Evolutionary conservation across 192 early-diverging fungal species (phyloP), one percentile per base, ranked within the genome.

Genomic region (Entophlyctis helioformis): DNA sequence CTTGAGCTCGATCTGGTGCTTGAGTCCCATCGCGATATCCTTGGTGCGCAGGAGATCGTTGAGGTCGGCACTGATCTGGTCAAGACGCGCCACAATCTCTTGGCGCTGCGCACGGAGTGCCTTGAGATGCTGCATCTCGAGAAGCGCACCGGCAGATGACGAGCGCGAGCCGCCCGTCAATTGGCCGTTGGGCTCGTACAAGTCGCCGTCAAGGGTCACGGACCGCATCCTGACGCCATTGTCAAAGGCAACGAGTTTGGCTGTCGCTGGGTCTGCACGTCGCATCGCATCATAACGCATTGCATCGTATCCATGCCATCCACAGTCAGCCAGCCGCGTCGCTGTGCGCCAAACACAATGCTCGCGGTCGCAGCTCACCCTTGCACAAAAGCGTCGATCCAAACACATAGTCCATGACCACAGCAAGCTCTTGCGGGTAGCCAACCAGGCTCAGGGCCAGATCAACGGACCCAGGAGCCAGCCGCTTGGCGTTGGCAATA

Each of bases 191-290:
- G 96, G 93, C 53, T 97, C 91, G 59, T 99, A 99, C 2, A 89
- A 73, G 60, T 99, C 96, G 33, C 96, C 96, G 26, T 96, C 92
- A 0, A 85, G 57, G 2, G 96, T 97, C n/a, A 99, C 87, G n/a
- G 86, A 91, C 46, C 87, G 84, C 36, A 79, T 59, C 13, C 78
- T 71, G 28, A 99, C 82, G 35, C 68, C 68, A 43, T 83, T 76
- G 70, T 91, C 71, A 60, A 93, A 99, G 1, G 96, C 86, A 24
- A 97, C 82, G 26, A 66, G 55, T 59, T 91, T 90, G 1, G 91
- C 91, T 0, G 82, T 80, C 13, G 76, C 71, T 0, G 81, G 71
- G 57, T 96, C 91, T 71, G 26, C n/a, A 5, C 3, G 16, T 32
- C 16, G 6, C 21, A 28, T 11, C 6, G 29, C 11, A 31, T 31